These are phyloP conservation scores for Debaryomyces psychrophilus DNA, from an alignment of 1,139 yeast species.

Conservation along the genomic window DNA sequence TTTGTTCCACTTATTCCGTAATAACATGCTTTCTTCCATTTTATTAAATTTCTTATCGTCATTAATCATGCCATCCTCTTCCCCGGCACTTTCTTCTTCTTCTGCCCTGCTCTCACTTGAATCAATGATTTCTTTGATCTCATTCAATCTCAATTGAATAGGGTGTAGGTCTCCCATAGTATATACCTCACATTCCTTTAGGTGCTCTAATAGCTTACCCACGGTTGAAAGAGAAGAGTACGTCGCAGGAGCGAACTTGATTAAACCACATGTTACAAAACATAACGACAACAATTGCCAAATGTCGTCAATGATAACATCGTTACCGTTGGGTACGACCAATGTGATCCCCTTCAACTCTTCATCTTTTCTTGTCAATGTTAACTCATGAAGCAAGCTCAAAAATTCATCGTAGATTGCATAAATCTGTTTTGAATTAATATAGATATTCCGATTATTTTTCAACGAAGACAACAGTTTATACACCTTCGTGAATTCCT, in stretches of 20 bases:
- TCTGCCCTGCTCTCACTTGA: slow-evolving; percentile 41
- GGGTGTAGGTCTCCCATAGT: slow-evolving; percentile 84
- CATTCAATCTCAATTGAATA: slow-evolving; percentile 67
- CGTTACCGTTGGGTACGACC: slow-evolving; percentile 52
- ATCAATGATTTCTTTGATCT: slow-evolving; percentile 63
- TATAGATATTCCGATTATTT: slow-evolving; percentile 63
- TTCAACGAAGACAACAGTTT: slow-evolving; percentile 56
- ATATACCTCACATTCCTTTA: slow-evolving; percentile 77
- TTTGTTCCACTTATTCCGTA: slow-evolving; percentile 60
- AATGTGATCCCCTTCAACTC: slow-evolving; percentile 50
- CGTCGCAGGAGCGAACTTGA: slow-evolving; percentile 89
- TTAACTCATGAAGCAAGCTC: slow-evolving; percentile 52
- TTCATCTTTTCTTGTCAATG: slow-evolving; percentile 50
- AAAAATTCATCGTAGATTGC: slow-evolving; percentile 57
- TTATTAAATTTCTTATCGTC: slow-evolving; percentile 30
- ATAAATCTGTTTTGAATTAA: slow-evolving; percentile 66
- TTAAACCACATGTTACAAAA: slow-evolving; percentile 87
- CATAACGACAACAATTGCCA: slow-evolving; percentile 85
- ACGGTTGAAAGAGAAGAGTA: slow-evolving; percentile 88
- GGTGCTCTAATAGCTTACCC: slow-evolving; percentile 75
- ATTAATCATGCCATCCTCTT: slow-evolving; percentile 13
- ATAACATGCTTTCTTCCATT: slow-evolving; percentile 58
- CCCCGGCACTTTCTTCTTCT: slow-evolving; percentile 25
- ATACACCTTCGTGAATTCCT: slow-evolving; percentile 52
- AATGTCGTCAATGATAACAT: slow-evolving; percentile 79